Conservation (phyloP, 345 rosid species). For the Boechera retrofracta region DNA sequence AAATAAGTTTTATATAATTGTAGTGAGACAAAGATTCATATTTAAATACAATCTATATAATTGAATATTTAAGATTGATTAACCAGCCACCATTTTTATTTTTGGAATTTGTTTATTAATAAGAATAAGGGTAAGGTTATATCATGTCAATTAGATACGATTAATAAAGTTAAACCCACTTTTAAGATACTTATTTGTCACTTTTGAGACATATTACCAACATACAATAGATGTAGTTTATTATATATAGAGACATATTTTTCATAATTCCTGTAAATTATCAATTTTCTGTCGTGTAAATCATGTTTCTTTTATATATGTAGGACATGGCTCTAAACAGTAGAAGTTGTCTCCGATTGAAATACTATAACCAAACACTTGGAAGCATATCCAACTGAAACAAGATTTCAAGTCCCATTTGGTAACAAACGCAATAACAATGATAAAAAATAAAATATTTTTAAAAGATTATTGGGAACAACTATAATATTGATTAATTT, state of each 20-base stretch:
- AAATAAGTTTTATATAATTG: neutral
- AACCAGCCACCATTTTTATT: slow-evolving; percentile 33
- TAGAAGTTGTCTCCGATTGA: slow-evolving; percentile 7
- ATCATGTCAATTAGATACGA: slow-evolving; percentile 21
- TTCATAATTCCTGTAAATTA: neutral
- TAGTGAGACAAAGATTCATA: neutral
- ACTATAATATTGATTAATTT: neutral
- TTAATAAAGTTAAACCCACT: slow-evolving; percentile 34
- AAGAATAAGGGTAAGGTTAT: slow-evolving; percentile 14
- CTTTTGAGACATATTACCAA: slow-evolving; percentile 25
- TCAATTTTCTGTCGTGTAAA: neutral
- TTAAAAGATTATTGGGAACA: neutral
- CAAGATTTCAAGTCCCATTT: neutral
- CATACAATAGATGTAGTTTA: neutral
- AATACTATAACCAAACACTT: slow-evolving; percentile 3
- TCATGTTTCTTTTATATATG: slow-evolving; percentile 19
- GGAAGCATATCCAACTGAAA: neutral
- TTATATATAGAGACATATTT: neutral
- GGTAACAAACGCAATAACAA: neutral
- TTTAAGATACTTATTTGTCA: slow-evolving; percentile 34
- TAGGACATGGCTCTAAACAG: slow-evolving; percentile 1
- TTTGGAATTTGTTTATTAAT: slow-evolving; percentile 21
- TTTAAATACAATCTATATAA: too few relatives aligned
- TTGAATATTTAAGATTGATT: slow-evolving; percentile 25
- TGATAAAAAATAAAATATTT: neutral